Base-by-base conservation (phyloP, 371 early-diverging fungal genomes). In the Dichotomocladium elegans region DNA sequence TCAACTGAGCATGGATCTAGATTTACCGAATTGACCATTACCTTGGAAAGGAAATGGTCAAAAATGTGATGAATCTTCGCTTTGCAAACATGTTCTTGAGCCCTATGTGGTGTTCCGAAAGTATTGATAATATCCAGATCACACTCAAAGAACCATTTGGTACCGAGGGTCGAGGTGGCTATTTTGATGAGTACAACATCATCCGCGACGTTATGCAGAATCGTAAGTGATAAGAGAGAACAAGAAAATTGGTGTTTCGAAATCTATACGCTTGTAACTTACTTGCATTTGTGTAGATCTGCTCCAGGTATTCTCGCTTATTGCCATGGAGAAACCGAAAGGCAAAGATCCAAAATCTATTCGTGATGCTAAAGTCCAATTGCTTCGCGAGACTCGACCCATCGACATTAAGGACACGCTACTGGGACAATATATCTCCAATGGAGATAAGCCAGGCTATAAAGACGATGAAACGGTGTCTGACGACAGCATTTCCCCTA, bases 201-300 rank as follows among this genome's bases (percentile, higher is more conserved):
- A 95, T 99, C 58, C 93, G 99, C 54, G 99, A 99, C 66, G 98
- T 99, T 19, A 95, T 99, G 88, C 99, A 99, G 79, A 99, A 99
- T 80, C 91, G 85, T 83, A 77, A 62, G 78, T 61, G 11, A n/a
- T n/a, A n/a, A n/a, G n/a, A n/a, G n/a, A n/a, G n/a, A n/a, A n/a
- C n/a, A n/a, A n/a, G n/a, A n/a, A n/a, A n/a, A n/a, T 12, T 28
- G 10, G 9, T 33, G 9, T 26, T 30, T 1, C 4, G 24, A 21
- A 25, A 42, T 21, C 11, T 14, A 24, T 17, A 42, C 14, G 21
- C 17, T 17, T 22, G 10, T 3, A 42, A 42, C 19, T 42, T 21
- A 42, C 21, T 42, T 3, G 22, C 8, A 1, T 8, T 34, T 27
- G 25, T 11, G 14, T 50, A 75, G 72, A 99, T 70, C 64, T 98